phyloP scores from a whole-genome alignment of 768 basidiomycete species.

The Pulveroboletus ravenelii region DNA sequence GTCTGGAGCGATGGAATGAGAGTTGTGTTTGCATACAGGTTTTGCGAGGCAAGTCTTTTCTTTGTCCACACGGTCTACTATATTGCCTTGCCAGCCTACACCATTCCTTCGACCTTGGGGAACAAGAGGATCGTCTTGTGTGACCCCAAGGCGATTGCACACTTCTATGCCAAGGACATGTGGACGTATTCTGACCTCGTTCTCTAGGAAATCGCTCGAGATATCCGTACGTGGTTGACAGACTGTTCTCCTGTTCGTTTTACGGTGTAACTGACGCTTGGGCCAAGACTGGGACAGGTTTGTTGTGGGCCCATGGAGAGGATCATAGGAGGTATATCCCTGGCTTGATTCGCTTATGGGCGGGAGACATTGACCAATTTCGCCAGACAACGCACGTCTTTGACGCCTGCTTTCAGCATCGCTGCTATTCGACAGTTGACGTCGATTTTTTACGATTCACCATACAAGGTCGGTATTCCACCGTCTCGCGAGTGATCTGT shows the following conservation, averaged over 20 bases:
- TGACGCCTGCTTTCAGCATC: constrained; percentile 37
- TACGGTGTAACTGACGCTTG: neutral
- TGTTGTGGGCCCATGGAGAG: too few species aligned
- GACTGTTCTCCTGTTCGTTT: constrained; percentile 17
- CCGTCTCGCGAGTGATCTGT: constrained; percentile 18
- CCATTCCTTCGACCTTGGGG: constrained; percentile 14
- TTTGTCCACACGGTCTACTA: too few species aligned
- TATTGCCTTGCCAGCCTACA: too few species aligned
- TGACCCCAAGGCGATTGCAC: constrained; percentile 28
- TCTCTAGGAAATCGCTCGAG: constrained; percentile 11
- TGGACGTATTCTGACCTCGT: constrained; percentile 38
- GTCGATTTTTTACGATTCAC: constrained; percentile 37
- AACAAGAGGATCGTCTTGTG: constrained; percentile 17
- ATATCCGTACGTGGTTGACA: neutral
- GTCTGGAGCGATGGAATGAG: too few species aligned
- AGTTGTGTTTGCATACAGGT: too few species aligned
- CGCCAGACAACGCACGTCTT: constrained; percentile 33
- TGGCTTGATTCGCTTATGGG: too few species aligned
- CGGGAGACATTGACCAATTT: neutral
- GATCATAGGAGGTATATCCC: constrained; percentile 26
- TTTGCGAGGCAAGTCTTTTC: too few species aligned
- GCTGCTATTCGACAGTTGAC: constrained; percentile 35
- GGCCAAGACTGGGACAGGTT: too few species aligned
- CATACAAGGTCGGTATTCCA: neutral
- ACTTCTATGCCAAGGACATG: constrained; percentile 4